Base-by-base conservation (phyloP, 768 basidiomycete genomes). In the Russula sp. region DNA sequence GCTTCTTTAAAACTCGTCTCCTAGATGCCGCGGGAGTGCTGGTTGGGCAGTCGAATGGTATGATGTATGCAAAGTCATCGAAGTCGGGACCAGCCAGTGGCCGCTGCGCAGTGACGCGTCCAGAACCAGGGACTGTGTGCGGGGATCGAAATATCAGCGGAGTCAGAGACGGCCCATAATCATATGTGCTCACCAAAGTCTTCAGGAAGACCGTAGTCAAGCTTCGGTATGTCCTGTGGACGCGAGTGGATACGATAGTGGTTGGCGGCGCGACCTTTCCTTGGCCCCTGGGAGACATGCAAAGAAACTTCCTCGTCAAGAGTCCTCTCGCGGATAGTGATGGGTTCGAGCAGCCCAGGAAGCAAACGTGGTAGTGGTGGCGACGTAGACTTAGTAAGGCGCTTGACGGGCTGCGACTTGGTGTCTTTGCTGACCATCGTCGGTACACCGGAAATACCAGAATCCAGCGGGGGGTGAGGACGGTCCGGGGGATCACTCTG, bases 71-170 rank as follows among this genome's bases (percentile, higher is more conserved):
- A 14, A 40, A 40, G 27, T 20, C 57, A n/a, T 50, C 48, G 2
- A 42, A 14, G 6, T 50, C 57, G 4, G 6, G 27, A 37, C 6
- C 20, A 3, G 27, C 27, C 27, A 27, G 27, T 22, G 2, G 16
- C 16, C 31, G 16, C 40, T 58, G 16, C 27, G 35, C 8, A 31
- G 48, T 9, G 22, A 31, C 4, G 16, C 1, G 0, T 14, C 37
- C 37, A 18, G 9, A n/a, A 35, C 49, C 7, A 22, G 49, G 49
- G 69, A 14, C 55, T 82, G 6, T 40, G 10, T 37, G 44, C 31
- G 5, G 39, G 31, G 68, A 13, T 54, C 82, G 5, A 35, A n/a
- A 39, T 0, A 20, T 53, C 34, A 37, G 52, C 16, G n/a, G n/a
- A 32, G 18, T 35, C 31, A 32, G 3, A 4, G 20, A 53, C 6